These are phyloP conservation scores for Talaromyces liani DNA, from an alignment of 495 filamentous ascomycete species.

Conservation along the genomic window DNA sequence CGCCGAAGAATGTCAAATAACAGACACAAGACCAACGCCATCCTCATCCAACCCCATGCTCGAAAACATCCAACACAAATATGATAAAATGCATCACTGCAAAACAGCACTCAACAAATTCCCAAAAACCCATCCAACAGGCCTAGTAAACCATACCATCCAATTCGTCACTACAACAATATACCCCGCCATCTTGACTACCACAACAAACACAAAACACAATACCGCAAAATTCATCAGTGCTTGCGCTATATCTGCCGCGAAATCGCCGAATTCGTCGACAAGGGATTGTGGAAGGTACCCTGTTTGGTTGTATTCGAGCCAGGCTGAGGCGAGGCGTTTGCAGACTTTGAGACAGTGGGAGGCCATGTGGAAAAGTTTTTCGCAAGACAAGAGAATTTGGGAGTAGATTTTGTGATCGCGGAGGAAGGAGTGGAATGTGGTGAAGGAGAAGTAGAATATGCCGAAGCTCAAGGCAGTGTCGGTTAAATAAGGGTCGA, in stretches of 20 bases:
- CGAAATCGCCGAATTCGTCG: slow-evolving; percentile 22
- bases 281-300: slow-evolving; percentile 26
- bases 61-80: neutral
- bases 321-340: slow-evolving; percentile 18
- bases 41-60: neutral
- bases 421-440: neutral
- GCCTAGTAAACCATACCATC: slow-evolving; percentile 35
- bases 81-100: slow-evolving; percentile 3
- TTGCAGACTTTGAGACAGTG: slow-evolving; percentile 32
- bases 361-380: slow-evolving; percentile 24
- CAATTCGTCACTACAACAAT: slow-evolving; percentile 31
- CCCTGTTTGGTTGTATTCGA: slow-evolving; percentile 28
- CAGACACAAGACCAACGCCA: neutral
- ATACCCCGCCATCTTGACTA: slow-evolving; percentile 27
- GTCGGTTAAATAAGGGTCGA: neutral
- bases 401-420: slow-evolving; percentile 3
- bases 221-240: slow-evolving; percentile 30
- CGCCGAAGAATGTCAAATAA: neutral
- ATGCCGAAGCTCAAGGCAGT: neutral
- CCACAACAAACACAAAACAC: slow-evolving; percentile 24
- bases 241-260: slow-evolving; percentile 29
- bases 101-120: slow-evolving; percentile 22
- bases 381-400: neutral
- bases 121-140: slow-evolving; percentile 31
- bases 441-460: slow-evolving; percentile 5